A percentile compares a stretch with the other conserved stretches of the same genome.
Evolutionary conservation across 345 rosid genomes (phyloP).

Genomic region (Abelmoschus esculentus): DNA sequence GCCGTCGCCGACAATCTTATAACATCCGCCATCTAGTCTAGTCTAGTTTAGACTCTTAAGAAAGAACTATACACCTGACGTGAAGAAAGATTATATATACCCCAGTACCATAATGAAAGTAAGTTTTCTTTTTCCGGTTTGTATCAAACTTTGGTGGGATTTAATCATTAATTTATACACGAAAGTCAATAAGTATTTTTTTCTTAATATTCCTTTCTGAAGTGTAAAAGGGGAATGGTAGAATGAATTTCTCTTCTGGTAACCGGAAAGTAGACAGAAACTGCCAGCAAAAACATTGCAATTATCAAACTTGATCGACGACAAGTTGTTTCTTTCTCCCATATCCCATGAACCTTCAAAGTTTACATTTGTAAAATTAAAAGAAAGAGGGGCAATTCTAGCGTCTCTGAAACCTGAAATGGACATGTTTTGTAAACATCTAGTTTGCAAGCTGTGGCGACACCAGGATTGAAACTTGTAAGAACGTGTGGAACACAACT

Average conservation of each 20-base stretch:
- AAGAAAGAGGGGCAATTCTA: neutral
- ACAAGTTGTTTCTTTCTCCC: neutral
- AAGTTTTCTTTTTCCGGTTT: too few relatives aligned
- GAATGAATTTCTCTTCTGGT: neutral
- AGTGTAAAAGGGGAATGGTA: neutral
- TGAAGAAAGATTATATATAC: neutral
- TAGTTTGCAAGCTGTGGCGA: neutral
- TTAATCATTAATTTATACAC: neutral
- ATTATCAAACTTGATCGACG: neutral
- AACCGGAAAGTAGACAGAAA: neutral
- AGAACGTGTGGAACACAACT: neutral
- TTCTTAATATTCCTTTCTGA: neutral
- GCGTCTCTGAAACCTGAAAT: neutral
- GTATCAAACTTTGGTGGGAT: neutral
- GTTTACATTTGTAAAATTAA: neutral
- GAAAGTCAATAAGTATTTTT: neutral
- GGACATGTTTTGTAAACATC: neutral
- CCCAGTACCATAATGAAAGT: neutral
- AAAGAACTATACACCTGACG: neutral
- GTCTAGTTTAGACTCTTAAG: neutral
- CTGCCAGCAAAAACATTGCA: neutral
- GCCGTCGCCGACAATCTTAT: neutral
- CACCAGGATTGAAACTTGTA: neutral
- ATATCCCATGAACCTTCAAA: neutral
- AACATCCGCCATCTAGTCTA: slow-evolving; percentile 3